These are phyloP conservation scores for Periglandula ipomoeae DNA, from an alignment of 2,329 filamentous ascomycete species.

Conservation along the genomic window DNA sequence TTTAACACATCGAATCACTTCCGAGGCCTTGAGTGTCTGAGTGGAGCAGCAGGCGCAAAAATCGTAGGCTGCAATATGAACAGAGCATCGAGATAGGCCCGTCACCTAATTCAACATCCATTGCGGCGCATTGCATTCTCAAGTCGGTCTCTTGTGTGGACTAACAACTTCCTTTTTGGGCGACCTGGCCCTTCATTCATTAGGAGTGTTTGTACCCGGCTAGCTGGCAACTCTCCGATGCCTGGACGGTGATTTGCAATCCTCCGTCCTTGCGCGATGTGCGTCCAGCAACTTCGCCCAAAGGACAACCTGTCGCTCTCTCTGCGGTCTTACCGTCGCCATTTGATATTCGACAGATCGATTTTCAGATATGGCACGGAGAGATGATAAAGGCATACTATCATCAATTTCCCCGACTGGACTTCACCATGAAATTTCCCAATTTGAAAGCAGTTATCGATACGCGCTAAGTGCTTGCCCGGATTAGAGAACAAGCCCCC, in stretches of 20 bases:
- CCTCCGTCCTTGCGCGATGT: not conserved
- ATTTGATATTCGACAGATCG: not conserved
- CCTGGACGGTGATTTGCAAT: no score
- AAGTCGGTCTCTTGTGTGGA: not conserved
- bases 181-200: not conserved
- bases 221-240: no score
- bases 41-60: no score
- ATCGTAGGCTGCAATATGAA: not conserved
- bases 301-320: not conserved
- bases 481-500: not conserved
- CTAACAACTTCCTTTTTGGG: constrained; percentile 2
- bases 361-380: not conserved
- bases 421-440: not conserved
- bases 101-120: not conserved
- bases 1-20: not conserved
- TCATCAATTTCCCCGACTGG: not conserved
- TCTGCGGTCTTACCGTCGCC: not conserved
- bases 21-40: not conserved
- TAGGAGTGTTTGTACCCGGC: no score
- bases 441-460: not conserved
- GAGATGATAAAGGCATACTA: not conserved
- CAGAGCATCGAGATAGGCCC: not conserved
- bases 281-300: not conserved
- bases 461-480: not conserved
- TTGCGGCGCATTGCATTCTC: not conserved